These are phyloP conservation scores for Prunus campanulata DNA, from an alignment of 306 rosid species.

Conservation along the genomic window DNA sequence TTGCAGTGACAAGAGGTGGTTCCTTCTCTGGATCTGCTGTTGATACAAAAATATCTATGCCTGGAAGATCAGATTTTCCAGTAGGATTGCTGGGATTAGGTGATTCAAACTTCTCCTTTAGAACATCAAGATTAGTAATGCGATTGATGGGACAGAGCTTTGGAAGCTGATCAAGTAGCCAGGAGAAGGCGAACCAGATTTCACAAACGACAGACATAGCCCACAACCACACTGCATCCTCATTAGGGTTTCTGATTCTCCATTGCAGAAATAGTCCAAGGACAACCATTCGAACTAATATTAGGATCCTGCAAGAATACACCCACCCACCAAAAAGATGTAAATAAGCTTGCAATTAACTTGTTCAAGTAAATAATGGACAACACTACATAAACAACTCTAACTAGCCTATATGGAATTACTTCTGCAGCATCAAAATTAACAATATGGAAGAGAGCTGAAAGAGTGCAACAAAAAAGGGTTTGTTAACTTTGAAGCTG, in stretches of 20 bases:
- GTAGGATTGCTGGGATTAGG: conserved; percentile 51
- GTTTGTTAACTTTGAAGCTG: too few species aligned
- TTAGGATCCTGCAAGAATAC: conserved; percentile 48
- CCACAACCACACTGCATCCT: conserved; percentile 79
- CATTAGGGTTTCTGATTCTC: conserved; percentile 63
- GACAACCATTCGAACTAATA: conserved; percentile 49
- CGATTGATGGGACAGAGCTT: conserved; percentile 79
- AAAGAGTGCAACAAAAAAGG: too few species aligned
- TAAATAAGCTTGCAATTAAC: too few species aligned
- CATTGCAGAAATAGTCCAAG: conserved; percentile 56
- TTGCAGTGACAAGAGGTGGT: conserved; percentile 81
- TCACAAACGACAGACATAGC: conserved; percentile 77
- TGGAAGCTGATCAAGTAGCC: conserved; percentile 84
- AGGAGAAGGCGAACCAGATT: conserved; percentile 84
- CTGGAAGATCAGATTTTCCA: conserved; percentile 84
- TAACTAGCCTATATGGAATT: too few species aligned
- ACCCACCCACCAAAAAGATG: not conserved
- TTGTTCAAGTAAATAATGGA: too few species aligned
- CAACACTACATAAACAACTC: too few species aligned
- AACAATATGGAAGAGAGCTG: not conserved
- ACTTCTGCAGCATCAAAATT: not conserved
- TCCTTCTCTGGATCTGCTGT: conserved; percentile 86
- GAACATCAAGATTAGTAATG: conserved; percentile 40
- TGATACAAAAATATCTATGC: conserved; percentile 71
- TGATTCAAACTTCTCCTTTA: conserved; percentile 70